Evolutionary conservation across 2,329 filamentous ascomycete genomes (phyloP).

Genomic region (Colletotrichum theobromicola): DNA sequence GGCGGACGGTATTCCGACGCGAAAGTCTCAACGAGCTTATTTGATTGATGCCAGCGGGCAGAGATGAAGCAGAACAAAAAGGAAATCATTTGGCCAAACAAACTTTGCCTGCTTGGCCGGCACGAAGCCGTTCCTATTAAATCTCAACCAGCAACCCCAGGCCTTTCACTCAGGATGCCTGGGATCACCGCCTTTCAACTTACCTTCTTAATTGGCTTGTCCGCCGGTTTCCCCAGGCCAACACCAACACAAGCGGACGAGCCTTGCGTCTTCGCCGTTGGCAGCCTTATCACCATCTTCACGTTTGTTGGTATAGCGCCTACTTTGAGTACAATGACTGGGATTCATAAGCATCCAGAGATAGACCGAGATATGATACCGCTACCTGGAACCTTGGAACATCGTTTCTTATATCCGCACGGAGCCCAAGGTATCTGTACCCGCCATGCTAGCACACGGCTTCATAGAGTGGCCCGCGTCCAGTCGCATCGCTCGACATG

Average conservation of each 20-base stretch:
- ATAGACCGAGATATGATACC: not conserved
- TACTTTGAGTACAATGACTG: not conserved
- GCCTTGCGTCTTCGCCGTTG: not conserved
- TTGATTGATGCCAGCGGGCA: not conserved
- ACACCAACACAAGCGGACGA: not conserved
- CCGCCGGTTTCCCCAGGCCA: not conserved
- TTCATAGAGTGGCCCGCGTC: not conserved
- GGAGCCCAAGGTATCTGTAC: not conserved
- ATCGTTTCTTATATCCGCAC: not conserved
- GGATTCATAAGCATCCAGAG: not conserved
- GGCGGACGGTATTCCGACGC: slow-evolving; percentile 2
- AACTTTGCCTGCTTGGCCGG: slow-evolving; percentile 1
- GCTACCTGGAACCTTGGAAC: not conserved
- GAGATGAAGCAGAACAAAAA: not conserved
- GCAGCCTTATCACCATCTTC: not conserved
- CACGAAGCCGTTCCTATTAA: slow-evolving; percentile 2
- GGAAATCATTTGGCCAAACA: slow-evolving; percentile 6
- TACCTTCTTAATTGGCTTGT: not conserved
- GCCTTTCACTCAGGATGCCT: not conserved
- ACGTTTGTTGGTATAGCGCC: not conserved
- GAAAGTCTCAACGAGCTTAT: slow-evolving; percentile 14
- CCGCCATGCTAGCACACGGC: not conserved
- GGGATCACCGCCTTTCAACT: not conserved
- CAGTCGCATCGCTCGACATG: slow-evolving; percentile 17
- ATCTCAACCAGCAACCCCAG: not conserved